Evolutionary conservation across 2,329 filamentous ascomycete species (phyloP).

Genomic region (Colletotrichum costaricense): DNA sequence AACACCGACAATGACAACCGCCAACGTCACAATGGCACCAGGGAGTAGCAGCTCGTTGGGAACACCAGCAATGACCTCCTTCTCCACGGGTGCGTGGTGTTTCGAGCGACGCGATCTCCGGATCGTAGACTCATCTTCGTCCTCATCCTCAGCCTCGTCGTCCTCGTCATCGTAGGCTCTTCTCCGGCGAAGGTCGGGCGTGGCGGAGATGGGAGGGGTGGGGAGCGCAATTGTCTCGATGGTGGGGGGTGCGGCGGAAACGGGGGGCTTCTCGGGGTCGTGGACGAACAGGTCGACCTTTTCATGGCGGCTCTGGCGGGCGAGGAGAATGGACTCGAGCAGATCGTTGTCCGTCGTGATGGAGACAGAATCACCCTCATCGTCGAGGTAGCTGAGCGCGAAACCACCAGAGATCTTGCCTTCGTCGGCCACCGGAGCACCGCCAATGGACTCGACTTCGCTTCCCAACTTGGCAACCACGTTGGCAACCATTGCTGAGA

Average conservation of each 20-base stretch:
- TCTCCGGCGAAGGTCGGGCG: slow-evolving; percentile 59
- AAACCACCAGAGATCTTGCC: slow-evolving; percentile 85
- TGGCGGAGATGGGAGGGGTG: slow-evolving; percentile 62
- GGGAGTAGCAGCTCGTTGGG: slow-evolving; percentile 94
- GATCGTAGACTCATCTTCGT: slow-evolving; percentile 62
- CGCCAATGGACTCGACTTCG: slow-evolving; percentile 87
- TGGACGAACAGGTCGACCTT: slow-evolving; percentile 99
- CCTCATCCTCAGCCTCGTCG: slow-evolving; percentile 65
- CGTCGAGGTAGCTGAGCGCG: slow-evolving; percentile 94
- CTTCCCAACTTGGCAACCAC: slow-evolving; percentile 87
- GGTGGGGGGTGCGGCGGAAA: slow-evolving; percentile 68
- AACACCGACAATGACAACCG: slow-evolving; percentile 92
- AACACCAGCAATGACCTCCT: slow-evolving; percentile 89
- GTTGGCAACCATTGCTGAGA: slow-evolving; percentile 80
- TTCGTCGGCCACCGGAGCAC: slow-evolving; percentile 80
- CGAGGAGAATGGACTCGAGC: slow-evolving; percentile 87
- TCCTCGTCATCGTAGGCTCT: slow-evolving; percentile 63
- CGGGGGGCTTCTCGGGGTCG: slow-evolving; percentile 88
- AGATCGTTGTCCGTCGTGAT: slow-evolving; percentile 97
- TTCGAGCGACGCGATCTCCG: slow-evolving; percentile 57
- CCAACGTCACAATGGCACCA: slow-evolving; percentile 94
- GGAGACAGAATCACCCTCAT: slow-evolving; percentile 95
- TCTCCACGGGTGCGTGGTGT: slow-evolving; percentile 60
- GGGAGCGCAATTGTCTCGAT: slow-evolving; percentile 51
- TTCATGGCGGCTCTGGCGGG: slow-evolving; percentile 80